Evolutionary conservation across 2,329 filamentous ascomycete species (phyloP), one percentile per base, ranked within the genome.

Genomic region (Fusarium compactum): DNA sequence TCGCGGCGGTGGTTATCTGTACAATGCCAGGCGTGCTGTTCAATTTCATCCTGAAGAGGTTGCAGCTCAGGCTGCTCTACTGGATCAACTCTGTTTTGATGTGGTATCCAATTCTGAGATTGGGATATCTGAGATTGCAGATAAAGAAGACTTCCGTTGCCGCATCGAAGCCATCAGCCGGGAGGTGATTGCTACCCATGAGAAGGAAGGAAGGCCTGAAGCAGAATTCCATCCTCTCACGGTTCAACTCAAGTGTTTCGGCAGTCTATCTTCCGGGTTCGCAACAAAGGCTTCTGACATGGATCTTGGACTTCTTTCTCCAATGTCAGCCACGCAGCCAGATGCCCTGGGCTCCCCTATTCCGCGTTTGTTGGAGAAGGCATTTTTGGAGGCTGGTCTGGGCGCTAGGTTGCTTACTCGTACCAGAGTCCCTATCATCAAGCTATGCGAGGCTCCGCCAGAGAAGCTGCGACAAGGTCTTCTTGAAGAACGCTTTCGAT

Each of bases 201-300:
- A 91, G 70, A 67, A 73, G 12, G 76, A 80, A n/a, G 71, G 74
- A 4, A 81, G 80, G 29, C 76, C 80, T 20, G 69, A 80, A 7
- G 63, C 67, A 0, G 80, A 85, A 11, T 89, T 92, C 60, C 81
- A 85, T 18, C 76, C 85, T 25, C 76, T 82, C 12, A 87, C 86
- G 54, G 86, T 95, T n/a, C 84, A 89, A 56, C 83, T 97, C 16
- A 89, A 89, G 72, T 93, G 91, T 74, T 97, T 96, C 76, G 94
- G 94, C 8, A 97, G 94, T 77, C 84, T 97, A 48, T 88, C 89
- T 22, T 95, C 94, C 15, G 94, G 94, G 0, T 97, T 97, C 80
- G 95, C 93, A 6, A 94, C 92, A 14, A 92, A 92, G 74, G 89
- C 90, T n/a, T 95, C 94, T 2, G 94, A 97, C 75, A 94, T 97